Evolutionary conservation across 1,139 yeast species (phyloP), one percentile per base, ranked within the genome.

Genomic region (Lodderomyces parapsilosis): DNA sequence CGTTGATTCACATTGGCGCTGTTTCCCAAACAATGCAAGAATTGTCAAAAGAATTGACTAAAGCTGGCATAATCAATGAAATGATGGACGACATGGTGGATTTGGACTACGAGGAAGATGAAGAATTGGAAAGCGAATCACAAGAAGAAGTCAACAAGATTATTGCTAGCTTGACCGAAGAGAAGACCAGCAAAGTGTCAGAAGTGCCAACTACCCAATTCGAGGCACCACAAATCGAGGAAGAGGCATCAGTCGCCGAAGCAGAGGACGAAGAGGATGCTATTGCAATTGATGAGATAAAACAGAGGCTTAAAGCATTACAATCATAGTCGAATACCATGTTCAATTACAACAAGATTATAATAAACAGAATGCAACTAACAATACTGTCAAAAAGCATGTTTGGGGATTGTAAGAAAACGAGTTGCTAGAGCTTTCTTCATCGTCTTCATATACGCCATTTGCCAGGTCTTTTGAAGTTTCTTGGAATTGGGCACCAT

Each of bases 31-130:
- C 96, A 0, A 90, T 93, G 89, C 86, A 85, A 58, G 95, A 85
- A 53, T 68, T 94, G 48, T 86, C 93, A 49, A 84, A 80, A 58
- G 99, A 94, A 62, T 74, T 94, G 58, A 83, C 87, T 80, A 87
- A 86, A 60, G 82, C 96, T 3, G 99, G 99, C 0, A 79, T 94
- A 40, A 90, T 94, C 48, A 90, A 87, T 54, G 99, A 94, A 59
- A 93, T 94, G 98, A 83, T 91, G 63, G 90, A 87, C 45, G 99
- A 94, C 58, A 82, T 89, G 56, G 71, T 93, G 46, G 98, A 91
- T 49, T 66, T 77, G 43, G 72, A 83, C 34, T 80, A 76, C 41
- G 89, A 65, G 36, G 47, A 46, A 31, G 73, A 83, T 43, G 85
- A 74, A 35, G 88, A 84, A 46, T 76, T 80, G 48, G 83, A 84